Evolutionary conservation across 2,329 filamentous ascomycete genomes (phyloP).

Genomic region (Aureobasidium sp.): DNA sequence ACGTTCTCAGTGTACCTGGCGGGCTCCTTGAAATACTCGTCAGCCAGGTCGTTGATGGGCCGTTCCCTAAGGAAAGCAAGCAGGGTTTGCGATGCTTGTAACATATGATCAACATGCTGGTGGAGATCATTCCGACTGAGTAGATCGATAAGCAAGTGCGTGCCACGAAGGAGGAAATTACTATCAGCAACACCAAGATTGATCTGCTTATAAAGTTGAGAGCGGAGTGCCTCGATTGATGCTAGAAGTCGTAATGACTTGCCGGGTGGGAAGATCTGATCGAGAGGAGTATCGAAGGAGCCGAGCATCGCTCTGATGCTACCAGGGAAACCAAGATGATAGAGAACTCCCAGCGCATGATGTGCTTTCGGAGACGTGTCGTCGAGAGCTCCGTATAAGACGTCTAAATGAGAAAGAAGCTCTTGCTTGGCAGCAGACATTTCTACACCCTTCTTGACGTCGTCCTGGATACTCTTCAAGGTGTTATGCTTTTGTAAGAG

Average conservation of each 20-base stretch:
- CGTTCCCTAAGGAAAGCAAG: slow-evolving; percentile 24
- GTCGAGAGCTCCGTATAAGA: slow-evolving; percentile 73
- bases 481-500: slow-evolving; percentile 17
- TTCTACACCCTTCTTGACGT: slow-evolving; percentile 20
- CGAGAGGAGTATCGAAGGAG: slow-evolving; percentile 45
- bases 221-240: slow-evolving; percentile 58
- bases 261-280: slow-evolving; percentile 59
- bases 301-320: slow-evolving; percentile 48
- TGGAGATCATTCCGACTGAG: slow-evolving; percentile 11
- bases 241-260: slow-evolving; percentile 64
- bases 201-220: slow-evolving; percentile 45
- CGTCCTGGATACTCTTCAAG: slow-evolving; percentile 12
- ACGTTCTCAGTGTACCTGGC: slow-evolving; percentile 16
- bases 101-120: background rate
- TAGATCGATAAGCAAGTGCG: slow-evolving; percentile 23
- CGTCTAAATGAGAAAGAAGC: slow-evolving; percentile 73
- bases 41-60: slow-evolving; percentile 15
- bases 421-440: slow-evolving; percentile 62
- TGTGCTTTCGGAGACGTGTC: slow-evolving; percentile 33
- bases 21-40: slow-evolving; percentile 22
- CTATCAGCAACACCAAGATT: slow-evolving; percentile 25
- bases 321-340: slow-evolving; percentile 51
- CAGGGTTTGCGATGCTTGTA: slow-evolving; percentile 12
- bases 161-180: slow-evolving; percentile 24
- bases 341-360: slow-evolving; percentile 45